Base-by-base conservation (phyloP, 2,329 filamentous ascomycete genomes). In the Penicillium sclerotigenum region DNA sequence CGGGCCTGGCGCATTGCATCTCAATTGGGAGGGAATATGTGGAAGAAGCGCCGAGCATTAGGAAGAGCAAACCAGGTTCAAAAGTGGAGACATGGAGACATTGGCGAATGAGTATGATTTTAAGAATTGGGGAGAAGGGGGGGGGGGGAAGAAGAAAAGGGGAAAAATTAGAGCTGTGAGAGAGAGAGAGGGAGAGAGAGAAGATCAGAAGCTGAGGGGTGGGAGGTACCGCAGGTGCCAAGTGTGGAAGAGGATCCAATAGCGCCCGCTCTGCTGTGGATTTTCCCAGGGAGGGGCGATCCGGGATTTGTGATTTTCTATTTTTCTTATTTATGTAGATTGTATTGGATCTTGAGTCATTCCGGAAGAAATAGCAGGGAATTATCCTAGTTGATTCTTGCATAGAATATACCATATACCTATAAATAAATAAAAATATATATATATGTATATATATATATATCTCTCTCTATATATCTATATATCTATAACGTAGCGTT, bases 201-300 rank as follows among this genome's bases (percentile, higher is more conserved):
- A 56, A 53, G 53, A 53, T 57, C 47, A 38, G 53, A 51, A 52
- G 52, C 51, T 38, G 60, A 56, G 61, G 57, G 45, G 56, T 60
- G 58, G 62, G 65, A 59, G 60, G 61, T 55, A 61, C 26, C 18
- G 26, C 29, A 14, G 29, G 29, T 45, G 45, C 51, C 51, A 54
- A 49, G 51, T 62, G 57, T 61, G 65, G 60, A 59, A 41, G 45
- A 52, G 53, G 53, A 56, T 56, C 53, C 53, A 56, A 52, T 56
- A 52, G 53, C 47, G 47, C 52, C 52, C 51, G 45, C 51, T 14
- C 51, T 14, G 47, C 34, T 40, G 53, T 56, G 53, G 53, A 51
- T 56, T 56, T 52, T 34, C 51, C 36, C 24, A 46, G 51, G 47
- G 47, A 46, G 47, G 52, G 48, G 54, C 58, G 55, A 56, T 60